Base-by-base conservation (phyloP, 768 basidiomycete genomes). In the Podaxis sp. region DNA sequence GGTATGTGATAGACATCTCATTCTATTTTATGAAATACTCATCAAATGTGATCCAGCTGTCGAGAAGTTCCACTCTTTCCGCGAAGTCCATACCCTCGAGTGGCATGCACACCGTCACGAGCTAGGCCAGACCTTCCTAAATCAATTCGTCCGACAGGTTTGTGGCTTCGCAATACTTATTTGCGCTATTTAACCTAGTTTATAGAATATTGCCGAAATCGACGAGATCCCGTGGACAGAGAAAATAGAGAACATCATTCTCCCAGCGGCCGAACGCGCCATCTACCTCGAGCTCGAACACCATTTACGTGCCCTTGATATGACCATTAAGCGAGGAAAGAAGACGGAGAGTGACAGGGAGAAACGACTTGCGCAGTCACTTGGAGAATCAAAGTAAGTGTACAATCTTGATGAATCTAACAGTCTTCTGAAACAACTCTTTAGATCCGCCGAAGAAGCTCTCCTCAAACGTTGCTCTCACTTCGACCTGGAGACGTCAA, bases 271-370 rank as follows among this genome's bases (percentile, higher is more conserved):
- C 0, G 96, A 97, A 74, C 90, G 92, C 7, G 93, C 95, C 0
- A 95, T 98, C 65, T 97, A 98, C 73, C 82, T 96, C 36, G 96
- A 98, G 70, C 83, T 98, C 8, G 95, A 96, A 67, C 96, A 98
- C 67, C 92, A 96, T 70, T 78, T 98, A 36, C 88, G 90, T 44
- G 93, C 95, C 19, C 78, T 96, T 36, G 95, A 97, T 64, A 95
- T 96, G 90, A 87, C 89, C 6, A 83, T 84, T 60, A 86, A 85
- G 67, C 77, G 82, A 63, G 81, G 81, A 42, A 83, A 79, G 74
- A 85, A 86, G 68, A 84, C 80, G 7, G 92, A 91, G 77, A 91
- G 91, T 64, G 95, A 96, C 71, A 84, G 95, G 69, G 95, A 96
- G 73, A 88, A 87, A 67, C 87, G 95, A n/a, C 78, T 98, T 7